A percentile compares a stretch with the other conserved stretches of the same genome.
phyloP scores from a whole-genome alignment of 2,329 filamentous ascomycete genomes.

The Cyphellophora europaea region DNA sequence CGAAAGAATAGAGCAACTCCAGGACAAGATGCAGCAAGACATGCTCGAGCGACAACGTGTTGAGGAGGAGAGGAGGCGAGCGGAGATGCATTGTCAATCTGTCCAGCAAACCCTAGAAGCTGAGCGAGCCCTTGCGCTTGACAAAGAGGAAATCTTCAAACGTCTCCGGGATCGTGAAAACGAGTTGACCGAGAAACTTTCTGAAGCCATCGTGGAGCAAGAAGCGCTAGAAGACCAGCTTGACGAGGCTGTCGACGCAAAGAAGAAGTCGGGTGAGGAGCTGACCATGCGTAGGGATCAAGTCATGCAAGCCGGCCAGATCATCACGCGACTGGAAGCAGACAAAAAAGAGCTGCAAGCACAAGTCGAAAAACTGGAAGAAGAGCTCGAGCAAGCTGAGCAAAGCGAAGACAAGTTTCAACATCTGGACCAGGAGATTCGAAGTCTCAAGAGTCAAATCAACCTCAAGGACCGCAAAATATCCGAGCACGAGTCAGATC shows the following conservation, averaged over 20 bases:
- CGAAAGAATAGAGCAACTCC: conserved; percentile 81
- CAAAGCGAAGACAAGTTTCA: conserved; percentile 69
- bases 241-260: conserved; percentile 77
- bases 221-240: conserved; percentile 89
- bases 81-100: conserved; percentile 75
- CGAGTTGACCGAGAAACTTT: conserved; percentile 85
- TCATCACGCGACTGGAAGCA: conserved; percentile 76
- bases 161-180: conserved; percentile 85
- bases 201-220: conserved; percentile 86
- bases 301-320: conserved; percentile 79
- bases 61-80: conserved; percentile 83
- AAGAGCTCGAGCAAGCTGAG: conserved; percentile 61
- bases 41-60: conserved; percentile 64
- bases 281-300: conserved; percentile 70
- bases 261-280: conserved; percentile 79
- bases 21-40: conserved; percentile 73
- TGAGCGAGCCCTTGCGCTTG: conserved; percentile 85
- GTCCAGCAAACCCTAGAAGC: conserved; percentile 93
- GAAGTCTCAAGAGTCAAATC: conserved; percentile 85
- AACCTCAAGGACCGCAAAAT: conserved; percentile 82
- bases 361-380: conserved; percentile 60
- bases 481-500: conserved; percentile 73
- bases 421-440: conserved; percentile 66
- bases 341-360: conserved; percentile 70
- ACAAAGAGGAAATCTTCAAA: conserved; percentile 99